These are phyloP conservation scores for Tarenaya hassleriana DNA, from an alignment of 345 rosid genomes.

Conservation along the genomic window DNA sequence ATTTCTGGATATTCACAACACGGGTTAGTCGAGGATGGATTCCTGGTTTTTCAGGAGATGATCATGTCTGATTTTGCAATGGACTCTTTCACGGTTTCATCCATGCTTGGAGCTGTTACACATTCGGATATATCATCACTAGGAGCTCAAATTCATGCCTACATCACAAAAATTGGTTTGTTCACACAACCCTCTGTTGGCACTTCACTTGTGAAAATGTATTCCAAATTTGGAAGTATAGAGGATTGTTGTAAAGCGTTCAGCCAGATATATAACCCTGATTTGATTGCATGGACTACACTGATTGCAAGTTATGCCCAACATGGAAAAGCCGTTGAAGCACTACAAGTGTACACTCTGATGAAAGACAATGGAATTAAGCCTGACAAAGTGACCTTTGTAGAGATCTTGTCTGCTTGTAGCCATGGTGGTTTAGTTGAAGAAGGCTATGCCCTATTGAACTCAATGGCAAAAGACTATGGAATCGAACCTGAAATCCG, in stretches of 20 bases:
- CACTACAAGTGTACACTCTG: conserved; percentile 42
- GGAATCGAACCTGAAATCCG: conserved; percentile 50
- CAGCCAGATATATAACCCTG: conserved; percentile 50
- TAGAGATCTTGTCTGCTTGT: conserved; percentile 63
- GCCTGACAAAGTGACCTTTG: conserved; percentile 67
- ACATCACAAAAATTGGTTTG: conserved; percentile 44
- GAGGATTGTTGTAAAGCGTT: conserved; percentile 51
- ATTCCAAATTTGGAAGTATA: conserved; percentile 63
- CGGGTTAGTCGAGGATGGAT: conserved; percentile 44
- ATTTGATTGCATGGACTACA: conserved; percentile 64
- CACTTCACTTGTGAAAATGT: conserved; percentile 61
- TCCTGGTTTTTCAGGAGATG: conserved; percentile 44
- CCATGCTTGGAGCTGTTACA: conserved; percentile 48
- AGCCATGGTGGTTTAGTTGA: conserved; percentile 67
- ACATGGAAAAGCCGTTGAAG: conserved; percentile 64
- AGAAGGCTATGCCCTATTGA: conserved; percentile 51
- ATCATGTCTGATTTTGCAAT: conserved; percentile 32
- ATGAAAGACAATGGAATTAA: conserved; percentile 43
- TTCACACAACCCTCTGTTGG: conserved; percentile 53
- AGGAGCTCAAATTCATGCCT: conserved; percentile 66
- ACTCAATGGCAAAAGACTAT: conserved; percentile 54
- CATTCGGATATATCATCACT: conserved; percentile 32
- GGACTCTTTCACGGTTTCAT: conserved; percentile 49
- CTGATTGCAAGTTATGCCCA: conserved; percentile 65
- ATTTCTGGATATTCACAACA: conserved; percentile 58